Evolutionary conservation across 768 basidiomycete genomes (phyloP).

Genomic region (Pisolithus sp.): DNA sequence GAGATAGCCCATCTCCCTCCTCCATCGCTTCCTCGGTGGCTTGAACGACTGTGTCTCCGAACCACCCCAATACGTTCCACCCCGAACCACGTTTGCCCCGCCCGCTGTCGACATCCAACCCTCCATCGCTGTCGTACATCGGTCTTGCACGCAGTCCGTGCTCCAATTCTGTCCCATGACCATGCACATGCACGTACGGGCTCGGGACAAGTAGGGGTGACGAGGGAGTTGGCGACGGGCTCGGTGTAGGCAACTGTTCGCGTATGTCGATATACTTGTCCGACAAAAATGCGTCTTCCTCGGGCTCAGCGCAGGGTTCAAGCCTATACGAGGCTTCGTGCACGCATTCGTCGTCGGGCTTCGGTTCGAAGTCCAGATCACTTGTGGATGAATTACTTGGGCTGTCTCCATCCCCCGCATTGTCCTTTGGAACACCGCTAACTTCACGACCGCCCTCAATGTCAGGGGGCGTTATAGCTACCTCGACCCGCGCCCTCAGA

Average conservation of each 20-base stretch:
- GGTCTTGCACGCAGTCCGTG: conserved; percentile 7
- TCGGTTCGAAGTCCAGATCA: background rate
- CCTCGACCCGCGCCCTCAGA: conserved; percentile 12
- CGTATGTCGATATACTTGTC: background rate
- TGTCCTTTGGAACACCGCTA: background rate
- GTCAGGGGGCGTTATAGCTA: background rate
- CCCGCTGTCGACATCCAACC: conserved; percentile 25
- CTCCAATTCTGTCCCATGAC: conserved; percentile 2
- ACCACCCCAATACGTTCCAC: conserved; percentile 28
- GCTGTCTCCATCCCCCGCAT: background rate
- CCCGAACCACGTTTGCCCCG: conserved; percentile 28
- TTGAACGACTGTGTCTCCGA: conserved; percentile 12
- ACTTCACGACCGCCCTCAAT: background rate
- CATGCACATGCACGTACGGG: background rate
- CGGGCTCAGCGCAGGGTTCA: conserved; percentile 1
- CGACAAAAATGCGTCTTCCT: background rate
- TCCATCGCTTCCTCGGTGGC: background rate
- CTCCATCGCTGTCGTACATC: conserved; percentile 19
- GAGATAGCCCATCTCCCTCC: background rate
- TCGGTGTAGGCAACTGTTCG: conserved; percentile 22
- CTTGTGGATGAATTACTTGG: too few species aligned
- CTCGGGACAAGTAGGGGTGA: background rate
- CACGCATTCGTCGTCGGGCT: background rate
- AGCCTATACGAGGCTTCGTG: conserved; percentile 5
- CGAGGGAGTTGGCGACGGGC: conserved; percentile 20